phyloP scores from a whole-genome alignment of 352 stramenopile species.

The Phytophthora cryptogea region DNA sequence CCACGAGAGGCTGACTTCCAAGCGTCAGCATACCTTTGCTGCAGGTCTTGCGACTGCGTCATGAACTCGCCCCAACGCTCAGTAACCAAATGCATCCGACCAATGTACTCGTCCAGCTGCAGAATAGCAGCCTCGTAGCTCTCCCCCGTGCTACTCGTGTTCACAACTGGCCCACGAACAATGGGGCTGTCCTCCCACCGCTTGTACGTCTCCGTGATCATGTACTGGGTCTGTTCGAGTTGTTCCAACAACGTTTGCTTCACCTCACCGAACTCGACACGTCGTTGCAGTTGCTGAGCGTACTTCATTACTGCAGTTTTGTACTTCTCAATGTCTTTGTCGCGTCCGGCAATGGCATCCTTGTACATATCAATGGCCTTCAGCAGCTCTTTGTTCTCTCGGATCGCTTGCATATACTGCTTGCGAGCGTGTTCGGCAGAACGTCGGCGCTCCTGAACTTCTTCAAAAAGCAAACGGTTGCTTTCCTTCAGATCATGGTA shows the following conservation, averaged over 20 bases:
- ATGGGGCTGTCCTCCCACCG: slow-evolving; percentile 67
- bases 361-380: slow-evolving; percentile 72
- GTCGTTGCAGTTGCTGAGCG: slow-evolving; percentile 56
- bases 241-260: slow-evolving; percentile 78
- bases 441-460: slow-evolving; percentile 59
- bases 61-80: slow-evolving; percentile 62
- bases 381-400: slow-evolving; percentile 71
- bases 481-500: slow-evolving; percentile 63
- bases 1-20: slow-evolving; percentile 40
- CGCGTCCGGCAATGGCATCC: slow-evolving; percentile 53
- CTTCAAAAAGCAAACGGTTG: slow-evolving; percentile 63
- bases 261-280: slow-evolving; percentile 61
- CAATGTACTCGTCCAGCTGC: slow-evolving; percentile 67
- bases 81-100: slow-evolving; percentile 55
- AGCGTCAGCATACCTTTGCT: slow-evolving; percentile 51
- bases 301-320: slow-evolving; percentile 52
- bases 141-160: slow-evolving; percentile 13
- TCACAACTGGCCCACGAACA: slow-evolving; percentile 19
- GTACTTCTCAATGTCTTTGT: slow-evolving; percentile 74
- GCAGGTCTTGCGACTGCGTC: slow-evolving; percentile 56
- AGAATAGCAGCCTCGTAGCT: slow-evolving; percentile 33
- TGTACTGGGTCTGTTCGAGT: slow-evolving; percentile 77
- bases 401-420: slow-evolving; percentile 56
- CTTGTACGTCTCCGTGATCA: slow-evolving; percentile 80
- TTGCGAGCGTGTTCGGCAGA: slow-evolving; percentile 60